Conservation (phyloP, 208 protist genomes). For the Leishmania braziliensis region DNA sequence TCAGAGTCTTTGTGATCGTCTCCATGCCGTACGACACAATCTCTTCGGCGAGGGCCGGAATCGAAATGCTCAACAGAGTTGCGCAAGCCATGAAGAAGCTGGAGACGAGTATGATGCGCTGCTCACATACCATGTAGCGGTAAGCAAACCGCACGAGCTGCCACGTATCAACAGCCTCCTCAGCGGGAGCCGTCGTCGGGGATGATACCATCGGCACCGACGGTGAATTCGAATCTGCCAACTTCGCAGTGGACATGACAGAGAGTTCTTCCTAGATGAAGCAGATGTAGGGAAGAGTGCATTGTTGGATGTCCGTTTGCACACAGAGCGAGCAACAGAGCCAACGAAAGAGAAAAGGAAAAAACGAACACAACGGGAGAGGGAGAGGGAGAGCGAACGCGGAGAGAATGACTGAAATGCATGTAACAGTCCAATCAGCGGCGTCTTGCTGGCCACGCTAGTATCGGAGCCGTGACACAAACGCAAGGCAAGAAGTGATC, state of each 20-base stretch:
- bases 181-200: not conserved
- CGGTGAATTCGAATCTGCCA: not conserved
- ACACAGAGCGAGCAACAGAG: not conserved
- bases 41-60: conserved; percentile 55
- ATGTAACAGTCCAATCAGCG: not conserved
- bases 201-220: not conserved
- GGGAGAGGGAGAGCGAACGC: not conserved
- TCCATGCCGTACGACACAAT: conserved; percentile 42
- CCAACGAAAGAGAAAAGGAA: not conserved
- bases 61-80: conserved; percentile 38
- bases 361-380: not conserved
- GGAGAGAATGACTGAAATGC: not conserved
- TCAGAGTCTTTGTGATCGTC: conserved; percentile 6
- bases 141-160: conserved; percentile 43
- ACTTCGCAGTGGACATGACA: not conserved
- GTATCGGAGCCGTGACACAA: not conserved
- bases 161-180: not conserved
- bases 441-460: not conserved
- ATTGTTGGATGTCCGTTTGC: not conserved
- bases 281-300: not conserved
- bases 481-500: not conserved
- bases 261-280: not conserved
- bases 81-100: conserved; percentile 44
- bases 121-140: conserved; percentile 42
- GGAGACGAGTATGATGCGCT: conserved; percentile 36